Conservation (phyloP, 2,329 filamentous ascomycete species). For the Arthrobotrys sphaeroides region DNA sequence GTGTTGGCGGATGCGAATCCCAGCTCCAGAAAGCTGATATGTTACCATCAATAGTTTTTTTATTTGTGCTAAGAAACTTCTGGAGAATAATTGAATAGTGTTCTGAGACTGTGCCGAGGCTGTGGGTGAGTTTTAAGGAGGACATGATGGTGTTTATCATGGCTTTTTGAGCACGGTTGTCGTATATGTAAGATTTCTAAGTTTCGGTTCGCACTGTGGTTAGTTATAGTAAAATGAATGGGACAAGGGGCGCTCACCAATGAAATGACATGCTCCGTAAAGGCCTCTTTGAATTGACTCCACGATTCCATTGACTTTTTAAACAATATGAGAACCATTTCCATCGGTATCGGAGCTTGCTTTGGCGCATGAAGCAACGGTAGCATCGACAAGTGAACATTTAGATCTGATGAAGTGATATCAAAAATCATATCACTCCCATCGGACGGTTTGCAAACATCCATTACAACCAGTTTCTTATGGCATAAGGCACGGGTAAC, state of each 20-base stretch:
- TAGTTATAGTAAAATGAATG: too few species aligned
- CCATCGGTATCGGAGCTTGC: conserved; percentile 33
- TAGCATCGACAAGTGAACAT: conserved; percentile 34
- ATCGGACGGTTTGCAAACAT: conserved; percentile 39
- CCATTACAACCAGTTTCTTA: conserved; percentile 42
- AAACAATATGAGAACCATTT: conserved; percentile 39
- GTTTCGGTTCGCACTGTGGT: too few species aligned
- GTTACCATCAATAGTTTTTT: conserved; percentile 42
- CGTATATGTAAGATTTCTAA: conserved; percentile 54
- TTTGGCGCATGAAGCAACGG: conserved; percentile 42
- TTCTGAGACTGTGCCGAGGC: conserved; percentile 37
- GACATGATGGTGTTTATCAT: conserved; percentile 54
- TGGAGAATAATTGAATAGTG: conserved; percentile 31
- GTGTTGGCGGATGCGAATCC: conserved; percentile 16
- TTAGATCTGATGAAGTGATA: conserved; percentile 45
- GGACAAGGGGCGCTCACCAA: conserved; percentile 1
- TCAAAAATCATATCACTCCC: conserved; percentile 44
- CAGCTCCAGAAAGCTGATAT: conserved; percentile 48
- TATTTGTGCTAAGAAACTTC: conserved; percentile 33
- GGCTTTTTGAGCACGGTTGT: conserved; percentile 51
- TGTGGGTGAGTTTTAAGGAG: conserved; percentile 36
- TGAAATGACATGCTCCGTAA: conserved; percentile 35
- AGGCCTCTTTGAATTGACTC: conserved; percentile 37
- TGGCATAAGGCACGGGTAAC: conserved; percentile 34
- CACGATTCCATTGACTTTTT: conserved; percentile 39